Base-by-base conservation (phyloP, 495 filamentous ascomycete genomes). In the Aspergillus baeticus region DNA sequence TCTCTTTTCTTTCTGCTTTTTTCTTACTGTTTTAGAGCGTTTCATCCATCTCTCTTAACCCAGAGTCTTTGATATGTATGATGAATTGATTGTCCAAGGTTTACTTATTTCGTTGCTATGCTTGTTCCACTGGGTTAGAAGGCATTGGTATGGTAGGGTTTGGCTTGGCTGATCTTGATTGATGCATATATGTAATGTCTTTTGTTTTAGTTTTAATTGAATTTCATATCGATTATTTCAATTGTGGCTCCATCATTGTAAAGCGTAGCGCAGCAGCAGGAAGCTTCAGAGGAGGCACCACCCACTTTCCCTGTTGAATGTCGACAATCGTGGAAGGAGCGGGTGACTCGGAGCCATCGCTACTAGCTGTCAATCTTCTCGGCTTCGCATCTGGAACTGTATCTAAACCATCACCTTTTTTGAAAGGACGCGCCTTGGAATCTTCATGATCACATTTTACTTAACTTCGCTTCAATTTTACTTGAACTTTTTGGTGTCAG, bases 21-120 rank as follows among this genome's bases (percentile, higher is more conserved):
- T 23, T 50, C 41, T 48, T 22, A 60, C 60, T 45, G 15, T 51
- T 54, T 57, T 39, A 38, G 44, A 55, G 51, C 44, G 52, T 60
- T 47, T 56, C 44, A 59, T 59, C 55, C 18, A 36, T 55, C 43
- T 10, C 42, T 46, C 36, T 33, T n/a, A 13, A 34, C 36, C 49
- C 37, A 29, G 33, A 41, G n/a, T 37, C 20, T 46, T 53, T 22
- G 23, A 47, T 33, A 18, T 36, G 14, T 44, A 53, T 50, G 39
- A 60, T 47, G 34, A 37, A 38, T 31, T 34, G 22, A 45, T 39
- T 35, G 20, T 33, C 13, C n/a, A 22, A 22, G 38, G 22, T 6
- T 34, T 31, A 5, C 26, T 23, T 36, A 10, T 31, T n/a, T 37
- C 29, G 13, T 39, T 42, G 48, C 11, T 49, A 14, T 37, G 8